Evolutionary conservation across 129 eudicot genomes (phyloP), one percentile per base, ranked within the genome.

Genomic region (Chrysanthemum lavandulifolium): DNA sequence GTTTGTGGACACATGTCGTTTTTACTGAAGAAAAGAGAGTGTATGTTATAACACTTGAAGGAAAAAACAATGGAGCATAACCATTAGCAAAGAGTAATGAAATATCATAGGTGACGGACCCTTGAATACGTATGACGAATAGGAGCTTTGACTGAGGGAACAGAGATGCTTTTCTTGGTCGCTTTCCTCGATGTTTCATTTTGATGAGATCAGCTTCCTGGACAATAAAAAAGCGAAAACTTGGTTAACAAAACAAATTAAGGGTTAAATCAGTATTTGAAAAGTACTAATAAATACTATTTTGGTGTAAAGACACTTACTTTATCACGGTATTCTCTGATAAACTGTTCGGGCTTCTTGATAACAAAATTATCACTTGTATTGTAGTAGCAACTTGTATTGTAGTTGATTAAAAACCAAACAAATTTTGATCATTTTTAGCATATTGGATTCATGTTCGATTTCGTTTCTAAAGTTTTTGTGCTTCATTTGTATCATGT

Each of bases 131-230:
- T 27, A 93, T 79, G 79, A 89, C 61, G 15, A 93, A 87, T 45
- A 93, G 82, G 29, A 90, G 89, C 67, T 86, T 89, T 36, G 97
- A 85, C 57, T 88, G 81, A 61, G 81, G n/a, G 11, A 75, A 55
- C 18, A 11, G 65, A n/a, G 58, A 40, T 49, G 76, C 74, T 48
- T 71, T 73, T 57, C 80, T 79, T 13, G 49, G 71, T 58, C 84
- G 84, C 72, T 83, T 86, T 65, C 49, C 78, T 61, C 97, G 81
- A 60, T 85, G 80, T 82, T 87, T 93, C 97, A 93, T 87, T 58
- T 83, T 88, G 36, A 93, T 64, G n/a, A 93, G 82, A 79, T 93
- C 97, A 58, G 84, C 9, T 66, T 89, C 98, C 97, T 93, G 80
- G 31, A 75, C 2, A 21, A 68, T 10, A 49, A 25, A 58, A n/a